Evolutionary conservation across 768 basidiomycete species (phyloP).

Genomic region (Asterophora parasitica): DNA sequence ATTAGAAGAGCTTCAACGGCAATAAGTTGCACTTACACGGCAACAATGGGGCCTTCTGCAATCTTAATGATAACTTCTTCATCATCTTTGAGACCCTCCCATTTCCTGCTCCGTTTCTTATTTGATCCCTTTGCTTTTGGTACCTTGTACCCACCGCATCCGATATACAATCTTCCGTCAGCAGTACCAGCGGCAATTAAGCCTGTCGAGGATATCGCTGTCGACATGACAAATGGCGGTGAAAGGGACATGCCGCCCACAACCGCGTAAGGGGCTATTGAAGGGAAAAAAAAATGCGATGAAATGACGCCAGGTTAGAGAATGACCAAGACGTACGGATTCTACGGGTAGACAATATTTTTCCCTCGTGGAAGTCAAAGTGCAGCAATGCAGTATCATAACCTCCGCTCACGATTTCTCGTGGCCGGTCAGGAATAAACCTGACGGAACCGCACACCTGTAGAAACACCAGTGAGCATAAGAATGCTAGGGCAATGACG

Average conservation of each 20-base stretch:
- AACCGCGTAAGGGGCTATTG: slow-evolving; percentile 33
- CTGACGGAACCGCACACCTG: slow-evolving; percentile 69
- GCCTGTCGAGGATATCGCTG: slow-evolving; percentile 54
- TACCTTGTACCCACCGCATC: slow-evolving; percentile 60
- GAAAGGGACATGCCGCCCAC: slow-evolving; percentile 54
- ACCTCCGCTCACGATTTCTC: slow-evolving; percentile 72
- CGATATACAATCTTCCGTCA: slow-evolving; percentile 69
- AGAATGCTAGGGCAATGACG: background rate
- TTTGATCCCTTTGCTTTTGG: slow-evolving; percentile 21
- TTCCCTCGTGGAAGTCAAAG: slow-evolving; percentile 56
- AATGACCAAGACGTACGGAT: slow-evolving; percentile 40
- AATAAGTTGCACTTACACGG: slow-evolving; percentile 41
- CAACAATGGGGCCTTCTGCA: slow-evolving; percentile 72
- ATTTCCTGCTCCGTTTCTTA: slow-evolving; percentile 59
- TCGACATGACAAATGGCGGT: slow-evolving; percentile 69
- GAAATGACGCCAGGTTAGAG: background rate
- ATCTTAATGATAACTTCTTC: slow-evolving; percentile 43
- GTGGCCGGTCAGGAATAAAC: slow-evolving; percentile 68
- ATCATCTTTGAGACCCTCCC: slow-evolving; percentile 61
- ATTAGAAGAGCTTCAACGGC: background rate
- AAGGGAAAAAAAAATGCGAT: background rate
- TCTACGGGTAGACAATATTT: slow-evolving; percentile 51
- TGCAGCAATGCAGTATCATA: slow-evolving; percentile 70
- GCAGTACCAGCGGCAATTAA: slow-evolving; percentile 68
- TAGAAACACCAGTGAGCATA: slow-evolving; percentile 1